Base-by-base conservation (phyloP, 1,284 basidiomycete genomes). In the Ustilago tritici region DNA sequence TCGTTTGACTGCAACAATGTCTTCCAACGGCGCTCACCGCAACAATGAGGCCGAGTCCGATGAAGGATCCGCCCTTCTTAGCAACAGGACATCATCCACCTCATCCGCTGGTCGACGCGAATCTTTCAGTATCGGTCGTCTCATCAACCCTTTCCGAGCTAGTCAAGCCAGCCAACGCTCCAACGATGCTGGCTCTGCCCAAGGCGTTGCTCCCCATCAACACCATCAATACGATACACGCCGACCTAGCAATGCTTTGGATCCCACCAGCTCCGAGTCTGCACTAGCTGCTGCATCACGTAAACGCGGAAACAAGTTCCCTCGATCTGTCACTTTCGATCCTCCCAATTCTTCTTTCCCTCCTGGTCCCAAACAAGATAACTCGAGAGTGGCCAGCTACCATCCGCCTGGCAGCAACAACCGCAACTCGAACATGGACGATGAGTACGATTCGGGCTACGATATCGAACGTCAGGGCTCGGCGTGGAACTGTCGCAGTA, bases 321-420 rank as follows among this genome's bases (percentile, higher is more conserved):
- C 66, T 19, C 56, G 75, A 9, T 73, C 75, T 31, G 75, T 77
- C 57, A 73, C 75, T 28, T 77, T 77, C n/a, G 67, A 77, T 34
- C 50, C 75, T 12, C 66, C 70, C 14, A 55, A 73, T 46, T 77
- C 75, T 2, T 77, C 75, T 17, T 77, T 77, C 56, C 75, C 75
- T 2, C 75, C 75, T 17, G 74, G 70, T 14, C 49, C 74, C 17
- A 68, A 69, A 23, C 55, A 68, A 23, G 70, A 70, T 19, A 62
- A 60, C 5, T 50, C 56, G 6, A 46, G 70, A 35, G 64, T 64
- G 35, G 53, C 69, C 8, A 63, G 59, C 56, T 73, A 77, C 52
- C 75, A 73, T 46, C 70, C 70, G 5, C 56, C 74, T 19, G 46
- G 23, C 4, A 58, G 7, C 56, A 58, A 52, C 54, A 50, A 47